These are phyloP conservation scores for Flagelloscypha sp. DNA, from an alignment of 768 basidiomycete genomes.

Conservation along the genomic window DNA sequence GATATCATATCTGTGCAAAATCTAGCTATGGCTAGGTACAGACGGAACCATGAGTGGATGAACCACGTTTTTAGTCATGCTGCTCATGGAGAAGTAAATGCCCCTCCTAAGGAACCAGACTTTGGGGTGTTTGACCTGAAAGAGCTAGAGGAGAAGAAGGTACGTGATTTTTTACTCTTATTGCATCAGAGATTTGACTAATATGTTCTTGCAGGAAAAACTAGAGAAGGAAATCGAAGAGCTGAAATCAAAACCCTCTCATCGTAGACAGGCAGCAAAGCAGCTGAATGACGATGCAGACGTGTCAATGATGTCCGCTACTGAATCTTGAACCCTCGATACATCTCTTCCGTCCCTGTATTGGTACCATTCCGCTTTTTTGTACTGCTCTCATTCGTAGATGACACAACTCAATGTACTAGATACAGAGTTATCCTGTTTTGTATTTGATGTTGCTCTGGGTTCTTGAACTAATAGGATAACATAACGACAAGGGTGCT, in stretches of 20 bases:
- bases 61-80: slow-evolving; percentile 73
- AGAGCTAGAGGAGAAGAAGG: slow-evolving; percentile 5
- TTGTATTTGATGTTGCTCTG: no score
- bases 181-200: no score
- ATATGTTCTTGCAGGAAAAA: no score
- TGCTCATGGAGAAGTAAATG: slow-evolving; percentile 41
- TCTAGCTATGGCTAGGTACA: slow-evolving; percentile 63
- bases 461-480: no score
- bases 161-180: no score
- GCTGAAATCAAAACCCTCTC: slow-evolving; percentile 1
- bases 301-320: slow-evolving; percentile 3
- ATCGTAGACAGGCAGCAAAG: not conserved
- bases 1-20: slow-evolving; percentile 69
- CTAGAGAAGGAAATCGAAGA: slow-evolving; percentile 3
- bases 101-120: not conserved
- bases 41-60: slow-evolving; percentile 79
- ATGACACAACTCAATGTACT: no score
- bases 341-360: no score
- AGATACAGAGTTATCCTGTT: no score
- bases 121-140: not conserved
- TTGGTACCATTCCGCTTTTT: no score
- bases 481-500: no score
- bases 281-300: slow-evolving; percentile 3
- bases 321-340: no score
- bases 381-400: no score